These are phyloP conservation scores for Capsicum baccatum DNA, from an alignment of 257 asterid genomes.

Conservation along the genomic window DNA sequence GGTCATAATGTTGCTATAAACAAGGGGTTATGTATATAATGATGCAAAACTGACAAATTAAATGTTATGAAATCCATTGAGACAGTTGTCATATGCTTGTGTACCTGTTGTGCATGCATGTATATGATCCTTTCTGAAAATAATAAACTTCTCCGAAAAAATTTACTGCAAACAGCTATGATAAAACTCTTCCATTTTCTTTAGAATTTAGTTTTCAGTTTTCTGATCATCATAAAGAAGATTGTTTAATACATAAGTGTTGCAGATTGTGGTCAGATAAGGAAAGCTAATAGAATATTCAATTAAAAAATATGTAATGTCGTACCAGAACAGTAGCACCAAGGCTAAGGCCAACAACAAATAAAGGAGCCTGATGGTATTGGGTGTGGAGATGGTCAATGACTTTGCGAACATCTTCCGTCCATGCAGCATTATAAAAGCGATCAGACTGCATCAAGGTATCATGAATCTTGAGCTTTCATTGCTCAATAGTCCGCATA, in stretches of 20 bases:
- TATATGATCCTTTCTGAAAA: neutral
- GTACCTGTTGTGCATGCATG: neutral
- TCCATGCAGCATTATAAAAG: slow-evolving; percentile 92
- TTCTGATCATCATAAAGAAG: slow-evolving; percentile 1
- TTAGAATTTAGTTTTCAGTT: slow-evolving; percentile 1
- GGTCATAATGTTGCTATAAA: slow-evolving; percentile 16
- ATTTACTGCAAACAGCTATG: slow-evolving; percentile 17
- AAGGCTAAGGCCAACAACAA: slow-evolving; percentile 84
- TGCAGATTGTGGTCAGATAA: neutral
- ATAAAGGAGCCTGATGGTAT: slow-evolving; percentile 77
- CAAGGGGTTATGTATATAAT: neutral
- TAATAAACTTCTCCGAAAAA: neutral
- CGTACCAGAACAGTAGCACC: slow-evolving; percentile 91
- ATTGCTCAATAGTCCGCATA: neutral
- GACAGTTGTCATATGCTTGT: neutral
- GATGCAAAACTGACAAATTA: neutral
- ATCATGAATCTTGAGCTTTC: slow-evolving; percentile 25
- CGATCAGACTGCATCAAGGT: slow-evolving; percentile 71
- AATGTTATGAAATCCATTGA: slow-evolving; percentile 11
- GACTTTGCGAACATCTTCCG: slow-evolving; percentile 77
- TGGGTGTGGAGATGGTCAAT: slow-evolving; percentile 68
- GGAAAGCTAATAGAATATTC: slow-evolving; percentile 12
- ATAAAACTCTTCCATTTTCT: neutral
- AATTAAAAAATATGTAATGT: slow-evolving; percentile 18
- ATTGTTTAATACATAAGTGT: neutral